Evolutionary conservation across 768 basidiomycete genomes (phyloP).

Genomic region (Tylopilus felleus): DNA sequence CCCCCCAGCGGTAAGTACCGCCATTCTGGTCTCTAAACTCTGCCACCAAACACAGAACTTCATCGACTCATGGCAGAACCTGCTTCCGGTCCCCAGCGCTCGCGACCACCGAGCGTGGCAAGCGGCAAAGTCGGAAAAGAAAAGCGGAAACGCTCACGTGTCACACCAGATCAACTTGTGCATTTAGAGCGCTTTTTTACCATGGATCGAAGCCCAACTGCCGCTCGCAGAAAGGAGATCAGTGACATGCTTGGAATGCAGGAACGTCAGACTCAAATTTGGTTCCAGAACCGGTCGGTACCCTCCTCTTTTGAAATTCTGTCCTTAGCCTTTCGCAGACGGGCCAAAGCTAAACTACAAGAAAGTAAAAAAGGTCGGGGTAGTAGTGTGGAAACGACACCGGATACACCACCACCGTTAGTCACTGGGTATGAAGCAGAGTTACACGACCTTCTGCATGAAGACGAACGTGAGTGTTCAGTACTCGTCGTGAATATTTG

Average conservation of each 20-base stretch:
- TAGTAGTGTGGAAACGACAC: constrained; percentile 36
- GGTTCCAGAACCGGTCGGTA: constrained; percentile 77
- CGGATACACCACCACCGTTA: constrained; percentile 51
- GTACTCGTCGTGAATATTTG: background rate
- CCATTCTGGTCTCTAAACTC: constrained; percentile 27
- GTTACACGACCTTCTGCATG: constrained; percentile 64
- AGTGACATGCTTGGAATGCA: constrained; percentile 74
- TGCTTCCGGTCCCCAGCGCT: constrained; percentile 36
- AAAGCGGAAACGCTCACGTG: constrained; percentile 72
- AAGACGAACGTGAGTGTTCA: constrained; percentile 63
- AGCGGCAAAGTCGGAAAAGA: constrained; percentile 41
- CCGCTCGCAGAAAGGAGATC: constrained; percentile 68
- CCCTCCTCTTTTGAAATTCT: background rate
- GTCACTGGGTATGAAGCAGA: constrained; percentile 54
- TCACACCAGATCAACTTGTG: constrained; percentile 76
- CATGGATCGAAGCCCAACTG: constrained; percentile 67
- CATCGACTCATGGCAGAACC: constrained; percentile 30
- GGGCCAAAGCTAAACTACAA: constrained; percentile 77
- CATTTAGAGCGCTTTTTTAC: constrained; percentile 71
- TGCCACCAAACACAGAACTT: constrained; percentile 23
- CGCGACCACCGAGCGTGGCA: constrained; percentile 26
- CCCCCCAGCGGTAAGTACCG: constrained; percentile 16
- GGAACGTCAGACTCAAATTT: constrained; percentile 85
- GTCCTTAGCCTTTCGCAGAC: constrained; percentile 38
- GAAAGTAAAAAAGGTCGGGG: constrained; percentile 51